Evolutionary conservation across 148 eudicot species (phyloP), one percentile per base, ranked within the genome.

Genomic region (Heliosperma pusillum): DNA sequence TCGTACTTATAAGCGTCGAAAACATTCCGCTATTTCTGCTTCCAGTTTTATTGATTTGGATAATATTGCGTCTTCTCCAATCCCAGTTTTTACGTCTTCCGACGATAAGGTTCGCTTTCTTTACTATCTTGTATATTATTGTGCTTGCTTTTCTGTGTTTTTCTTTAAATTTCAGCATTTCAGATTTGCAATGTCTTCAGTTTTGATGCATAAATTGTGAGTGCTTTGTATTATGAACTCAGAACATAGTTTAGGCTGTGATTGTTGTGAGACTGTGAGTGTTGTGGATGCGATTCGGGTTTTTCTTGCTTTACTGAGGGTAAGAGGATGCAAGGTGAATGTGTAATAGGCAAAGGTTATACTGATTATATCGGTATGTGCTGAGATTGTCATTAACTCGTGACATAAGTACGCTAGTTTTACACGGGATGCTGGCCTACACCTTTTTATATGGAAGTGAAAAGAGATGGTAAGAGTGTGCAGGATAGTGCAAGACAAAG

Each of bases 1-100:
- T 33, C 69, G 21, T 33, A 65, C 69, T 65, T 65, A 65, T 33
- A 65, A 65, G 20, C 69, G 44, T 16, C 69, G 69, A n/a, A 65
- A 33, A 3, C 10, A 19, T 65, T 26, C 40, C 1, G 11, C 13
- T 0, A 30, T 3, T 16, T 30, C 45, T 3, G n/a, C 45, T 7
- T 16, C 67, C 67, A 19, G 33, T 15, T 30, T 65, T 47, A 33
- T 65, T 33, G 45, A 65, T 65, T 65, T 65, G 69, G 69, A 25
- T 25, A 60, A 60, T 13, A 5, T 60, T 60, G 10, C 65, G 65
- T 60, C 65, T 60, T 8, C 65, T 60, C 29, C 65, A 19, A 2
- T 26, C 10, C 9, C 11, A 19, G 27, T 36, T 2, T 15, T 57
- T 4, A 2, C n/a, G 40, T 26, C 36, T 63, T 63, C 33, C 4